Conservation (phyloP, 2,329 filamentous ascomycete species). For the Parastagonospora avenae region DNA sequence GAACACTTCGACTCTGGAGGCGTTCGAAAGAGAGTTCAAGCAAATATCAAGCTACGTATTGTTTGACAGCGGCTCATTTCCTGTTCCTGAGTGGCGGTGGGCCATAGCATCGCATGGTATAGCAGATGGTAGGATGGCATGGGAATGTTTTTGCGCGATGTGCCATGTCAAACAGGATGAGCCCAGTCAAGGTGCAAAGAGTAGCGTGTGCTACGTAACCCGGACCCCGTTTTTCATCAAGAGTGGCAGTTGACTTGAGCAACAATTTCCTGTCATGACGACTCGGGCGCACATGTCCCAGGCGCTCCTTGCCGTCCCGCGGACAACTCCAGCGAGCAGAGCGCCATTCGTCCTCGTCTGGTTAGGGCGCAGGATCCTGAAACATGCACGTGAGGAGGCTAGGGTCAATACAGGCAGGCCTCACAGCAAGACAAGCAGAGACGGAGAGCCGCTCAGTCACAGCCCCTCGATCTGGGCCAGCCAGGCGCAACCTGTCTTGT, state of each 20-base stretch:
- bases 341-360: background rate
- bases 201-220: background rate
- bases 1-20: background rate
- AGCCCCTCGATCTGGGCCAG: constrained; percentile 19
- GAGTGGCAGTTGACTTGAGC: too few species aligned
- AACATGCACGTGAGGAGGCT: constrained; percentile 17
- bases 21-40: too few species aligned
- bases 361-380: constrained; percentile 7
- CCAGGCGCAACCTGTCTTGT: constrained; percentile 7
- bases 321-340: background rate
- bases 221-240: too few species aligned
- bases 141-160: constrained; percentile 6
- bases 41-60: background rate
- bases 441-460: constrained; percentile 20
- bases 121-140: constrained; percentile 5
- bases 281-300: too few species aligned
- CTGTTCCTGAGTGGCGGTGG: constrained; percentile 27
- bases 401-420: constrained; percentile 23
- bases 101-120: constrained; percentile 17
- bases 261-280: too few species aligned
- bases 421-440: constrained; percentile 17
- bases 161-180: constrained; percentile 4
- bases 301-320: too few species aligned
- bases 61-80: constrained; percentile 14
- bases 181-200: constrained; percentile 9